These are phyloP conservation scores for Fusarium sp. DNA, from an alignment of 2,329 filamentous ascomycete species.

Conservation along the genomic window DNA sequence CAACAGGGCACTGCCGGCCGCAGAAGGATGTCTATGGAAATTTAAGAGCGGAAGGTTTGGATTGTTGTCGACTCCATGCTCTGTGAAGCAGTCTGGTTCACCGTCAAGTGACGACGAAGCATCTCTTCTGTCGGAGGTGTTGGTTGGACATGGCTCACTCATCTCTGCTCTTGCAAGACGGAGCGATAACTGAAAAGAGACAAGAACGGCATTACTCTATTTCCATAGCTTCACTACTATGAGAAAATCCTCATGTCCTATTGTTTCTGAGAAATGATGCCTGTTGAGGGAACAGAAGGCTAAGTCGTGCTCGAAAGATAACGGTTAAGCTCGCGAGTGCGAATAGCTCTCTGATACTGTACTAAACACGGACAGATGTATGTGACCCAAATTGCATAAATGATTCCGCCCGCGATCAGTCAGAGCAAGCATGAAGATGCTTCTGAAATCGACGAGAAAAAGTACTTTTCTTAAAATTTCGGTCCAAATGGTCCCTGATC, in stretches of 20 bases:
- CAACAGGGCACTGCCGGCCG: not conserved
- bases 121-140: not conserved
- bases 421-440: not conserved
- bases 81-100: not conserved
- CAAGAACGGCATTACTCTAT: accelerated
- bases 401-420: not conserved
- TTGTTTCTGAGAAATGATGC: not conserved
- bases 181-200: not conserved
- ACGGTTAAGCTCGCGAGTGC: not conserved
- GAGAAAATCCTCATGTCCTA: accelerated
- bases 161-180: not conserved
- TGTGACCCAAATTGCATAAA: not conserved
- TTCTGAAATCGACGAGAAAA: not conserved
- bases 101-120: not conserved
- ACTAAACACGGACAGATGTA: no score
- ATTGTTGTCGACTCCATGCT: not conserved
- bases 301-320: not conserved
- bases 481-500: not conserved
- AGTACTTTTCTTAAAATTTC: no score
- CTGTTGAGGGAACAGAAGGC: not conserved
- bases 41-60: conserved; percentile 14
- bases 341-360: not conserved
- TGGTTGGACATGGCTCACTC: not conserved
- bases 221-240: not conserved
- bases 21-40: not conserved